Percentiles rank a stretch among this genome's conserved stretches.
These are phyloP conservation scores for Helianthus annuus DNA, from an alignment of 129 eudicot species.

Conservation along the genomic window DNA sequence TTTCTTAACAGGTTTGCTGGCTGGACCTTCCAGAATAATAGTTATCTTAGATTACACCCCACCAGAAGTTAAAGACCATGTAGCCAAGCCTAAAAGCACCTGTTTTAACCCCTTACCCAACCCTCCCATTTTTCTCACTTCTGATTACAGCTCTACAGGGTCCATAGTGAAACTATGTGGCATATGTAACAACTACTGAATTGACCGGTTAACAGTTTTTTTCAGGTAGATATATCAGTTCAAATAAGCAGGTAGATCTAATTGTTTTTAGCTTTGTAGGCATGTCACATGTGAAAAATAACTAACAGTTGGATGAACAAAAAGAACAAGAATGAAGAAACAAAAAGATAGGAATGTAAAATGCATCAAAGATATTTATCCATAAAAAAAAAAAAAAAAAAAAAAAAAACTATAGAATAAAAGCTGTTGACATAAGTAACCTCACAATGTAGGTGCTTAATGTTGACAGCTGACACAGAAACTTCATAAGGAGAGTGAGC, in stretches of 20 bases:
- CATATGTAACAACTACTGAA: not conserved
- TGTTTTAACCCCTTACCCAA: not conserved
- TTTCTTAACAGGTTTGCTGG: not conserved
- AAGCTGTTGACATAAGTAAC: slow-evolving; percentile 38
- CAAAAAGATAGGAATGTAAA: not conserved
- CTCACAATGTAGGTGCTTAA: slow-evolving; percentile 87
- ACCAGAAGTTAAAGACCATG: not conserved
- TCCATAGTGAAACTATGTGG: too few species aligned
- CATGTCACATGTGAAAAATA: not conserved
- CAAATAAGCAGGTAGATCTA: not conserved
- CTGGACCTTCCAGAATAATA: not conserved
- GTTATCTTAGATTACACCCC: not conserved
- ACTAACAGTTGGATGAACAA: not conserved
- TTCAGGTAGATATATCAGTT: not conserved
- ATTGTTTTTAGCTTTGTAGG: not conserved
- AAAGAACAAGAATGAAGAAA: not conserved
- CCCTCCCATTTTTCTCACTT: not conserved
- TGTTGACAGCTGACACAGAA: slow-evolving; percentile 60
- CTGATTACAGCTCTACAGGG: not conserved
- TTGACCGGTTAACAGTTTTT: not conserved
- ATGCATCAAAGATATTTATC: slow-evolving; percentile 4
- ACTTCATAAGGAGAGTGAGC: slow-evolving; percentile 92
- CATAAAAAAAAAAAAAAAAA: too few species aligned
- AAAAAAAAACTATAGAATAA: not conserved
- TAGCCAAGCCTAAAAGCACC: not conserved